Conservation (phyloP, 2,329 filamentous ascomycete species). For the Aspergillus terreus region DNA sequence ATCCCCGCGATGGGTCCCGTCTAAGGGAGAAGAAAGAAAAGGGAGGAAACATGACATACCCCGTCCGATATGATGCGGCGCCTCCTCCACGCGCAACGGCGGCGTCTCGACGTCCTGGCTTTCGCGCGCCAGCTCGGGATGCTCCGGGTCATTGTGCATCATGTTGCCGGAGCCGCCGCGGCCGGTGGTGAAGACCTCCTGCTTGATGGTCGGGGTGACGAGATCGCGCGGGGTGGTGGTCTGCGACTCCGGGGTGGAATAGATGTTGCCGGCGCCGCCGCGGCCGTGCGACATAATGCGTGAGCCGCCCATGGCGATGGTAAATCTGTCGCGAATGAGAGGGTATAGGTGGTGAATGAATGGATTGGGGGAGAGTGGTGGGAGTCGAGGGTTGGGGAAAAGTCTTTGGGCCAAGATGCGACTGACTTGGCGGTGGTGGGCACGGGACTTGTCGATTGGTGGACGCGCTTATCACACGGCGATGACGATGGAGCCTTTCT, state of each 20-base stretch:
- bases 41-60: conserved; percentile 26
- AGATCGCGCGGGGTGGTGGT: conserved; percentile 61
- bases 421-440: too few species aligned
- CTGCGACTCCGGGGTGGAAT: conserved; percentile 45
- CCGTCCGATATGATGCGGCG: conserved; percentile 41
- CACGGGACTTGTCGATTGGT: too few species aligned
- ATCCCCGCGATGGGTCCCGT: neutral
- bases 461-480: too few species aligned
- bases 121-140: conserved; percentile 64
- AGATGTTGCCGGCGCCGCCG: conserved; percentile 73
- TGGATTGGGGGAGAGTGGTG: neutral
- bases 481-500: too few species aligned
- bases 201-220: conserved; percentile 78
- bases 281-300: conserved; percentile 63
- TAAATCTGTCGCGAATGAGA: neutral
- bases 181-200: conserved; percentile 80
- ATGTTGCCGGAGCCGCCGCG: conserved; percentile 88
- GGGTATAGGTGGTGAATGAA: neutral
- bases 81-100: conserved; percentile 35
- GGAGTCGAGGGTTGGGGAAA: neutral
- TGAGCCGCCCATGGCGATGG: conserved; percentile 14
- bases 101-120: conserved; percentile 75
- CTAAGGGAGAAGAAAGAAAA: neutral
- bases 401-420: too few species aligned
- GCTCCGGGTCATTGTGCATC: conserved; percentile 68